These are phyloP conservation scores for Cystofilobasidium macerans DNA, from an alignment of 768 basidiomycete species.

Conservation along the genomic window DNA sequence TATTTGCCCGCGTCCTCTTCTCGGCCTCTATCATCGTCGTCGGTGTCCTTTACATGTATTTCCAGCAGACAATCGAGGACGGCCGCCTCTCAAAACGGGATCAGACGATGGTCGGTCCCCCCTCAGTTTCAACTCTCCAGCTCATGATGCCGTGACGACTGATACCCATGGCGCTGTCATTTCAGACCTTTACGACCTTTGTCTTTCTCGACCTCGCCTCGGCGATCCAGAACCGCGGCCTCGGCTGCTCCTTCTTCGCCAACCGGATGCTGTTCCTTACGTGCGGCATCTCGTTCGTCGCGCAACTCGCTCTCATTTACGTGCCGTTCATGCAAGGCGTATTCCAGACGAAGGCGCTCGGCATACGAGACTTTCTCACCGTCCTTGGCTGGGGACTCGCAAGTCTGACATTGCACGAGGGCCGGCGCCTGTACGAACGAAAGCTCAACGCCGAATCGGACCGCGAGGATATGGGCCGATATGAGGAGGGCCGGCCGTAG, in stretches of 20 bases:
- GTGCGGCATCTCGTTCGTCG: conserved; percentile 71
- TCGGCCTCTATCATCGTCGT: conserved; percentile 82
- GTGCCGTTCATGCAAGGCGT: conserved; percentile 79
- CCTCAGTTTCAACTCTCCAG: background rate
- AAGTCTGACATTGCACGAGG: conserved; percentile 66
- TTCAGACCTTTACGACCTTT: conserved; percentile 91
- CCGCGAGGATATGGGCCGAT: background rate
- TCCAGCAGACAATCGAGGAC: conserved; percentile 62
- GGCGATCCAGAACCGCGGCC: conserved; percentile 83
- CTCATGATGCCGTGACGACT: background rate
- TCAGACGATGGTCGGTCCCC: conserved; percentile 77
- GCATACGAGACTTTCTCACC: conserved; percentile 54
- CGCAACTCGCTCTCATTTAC: conserved; percentile 77
- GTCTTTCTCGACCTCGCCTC: conserved; percentile 95
- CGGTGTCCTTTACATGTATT: conserved; percentile 78
- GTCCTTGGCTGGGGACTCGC: conserved; percentile 56
- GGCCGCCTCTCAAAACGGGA: conserved; percentile 73
- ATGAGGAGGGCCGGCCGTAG: background rate
- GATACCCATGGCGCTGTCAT: background rate
- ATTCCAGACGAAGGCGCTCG: conserved; percentile 83
- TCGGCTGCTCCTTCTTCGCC: conserved; percentile 60
- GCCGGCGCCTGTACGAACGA: conserved; percentile 64
- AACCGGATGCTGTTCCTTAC: conserved; percentile 86
- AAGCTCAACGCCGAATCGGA: conserved; percentile 28
- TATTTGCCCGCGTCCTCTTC: conserved; percentile 76